Conservation (phyloP, 2,329 filamentous ascomycete species). For the Botrytis aclada region DNA sequence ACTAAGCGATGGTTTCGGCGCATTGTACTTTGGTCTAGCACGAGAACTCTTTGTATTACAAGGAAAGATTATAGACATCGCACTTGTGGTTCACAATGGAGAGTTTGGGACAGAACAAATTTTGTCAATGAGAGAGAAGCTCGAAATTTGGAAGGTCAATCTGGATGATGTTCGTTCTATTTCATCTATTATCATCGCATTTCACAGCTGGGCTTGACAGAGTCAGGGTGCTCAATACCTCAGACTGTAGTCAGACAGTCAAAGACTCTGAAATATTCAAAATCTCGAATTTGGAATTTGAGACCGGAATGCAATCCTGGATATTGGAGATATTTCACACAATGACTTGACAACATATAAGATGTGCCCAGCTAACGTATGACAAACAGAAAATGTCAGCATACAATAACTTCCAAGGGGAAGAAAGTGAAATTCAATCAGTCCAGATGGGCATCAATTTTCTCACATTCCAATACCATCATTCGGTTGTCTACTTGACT, state of each 20-base stretch:
- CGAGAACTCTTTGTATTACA: conserved; percentile 18
- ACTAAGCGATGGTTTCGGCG: conserved; percentile 15
- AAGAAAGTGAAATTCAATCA: conserved; percentile 12
- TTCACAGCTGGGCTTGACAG: neutral
- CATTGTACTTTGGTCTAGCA: conserved; percentile 16
- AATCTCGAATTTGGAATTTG: neutral
- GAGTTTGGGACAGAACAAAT: neutral
- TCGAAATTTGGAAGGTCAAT: neutral
- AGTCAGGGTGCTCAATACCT: neutral
- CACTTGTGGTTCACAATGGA: neutral
- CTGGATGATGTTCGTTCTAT: neutral
- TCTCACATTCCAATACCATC: conserved; percentile 24
- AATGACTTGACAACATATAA: neutral
- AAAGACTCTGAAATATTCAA: neutral
- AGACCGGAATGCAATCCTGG: neutral
- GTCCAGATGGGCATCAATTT: conserved; percentile 21
- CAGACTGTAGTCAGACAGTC: neutral
- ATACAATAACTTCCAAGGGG: neutral
- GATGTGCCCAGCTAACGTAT: neutral
- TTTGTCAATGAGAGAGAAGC: neutral
- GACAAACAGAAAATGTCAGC: neutral
- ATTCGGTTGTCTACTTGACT: conserved; percentile 23
- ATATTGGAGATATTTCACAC: neutral
- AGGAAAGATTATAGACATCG: conserved; percentile 21
- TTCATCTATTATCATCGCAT: neutral